phyloP scores from a whole-genome alignment of 1,284 basidiomycete genomes.

The Mrakiaceae sp. region DNA sequence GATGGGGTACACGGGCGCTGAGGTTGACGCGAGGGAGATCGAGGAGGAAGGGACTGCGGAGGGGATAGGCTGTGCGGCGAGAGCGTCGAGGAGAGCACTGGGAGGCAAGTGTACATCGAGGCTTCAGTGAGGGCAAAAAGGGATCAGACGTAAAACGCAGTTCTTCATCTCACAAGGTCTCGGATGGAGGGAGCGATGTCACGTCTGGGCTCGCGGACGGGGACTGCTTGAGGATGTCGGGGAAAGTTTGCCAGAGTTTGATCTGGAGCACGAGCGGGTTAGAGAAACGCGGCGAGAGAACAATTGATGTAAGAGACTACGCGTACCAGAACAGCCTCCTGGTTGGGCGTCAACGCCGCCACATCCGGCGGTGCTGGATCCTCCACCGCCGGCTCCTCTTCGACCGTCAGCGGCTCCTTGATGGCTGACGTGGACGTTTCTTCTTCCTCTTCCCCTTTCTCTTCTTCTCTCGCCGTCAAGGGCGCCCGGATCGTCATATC shows the following conservation, averaged over 20 bases:
- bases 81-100: not conserved
- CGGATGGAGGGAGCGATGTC: not conserved
- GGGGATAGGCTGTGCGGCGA: constrained; percentile 1
- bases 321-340: not conserved
- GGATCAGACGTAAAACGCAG: not conserved
- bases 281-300: too few species aligned
- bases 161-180: not conserved
- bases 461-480: not conserved
- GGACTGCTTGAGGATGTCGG: constrained; percentile 6
- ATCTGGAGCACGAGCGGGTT: not conserved
- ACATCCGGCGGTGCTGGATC: not conserved
- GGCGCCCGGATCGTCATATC: not conserved
- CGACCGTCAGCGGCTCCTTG: not conserved
- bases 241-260: constrained; percentile 6
- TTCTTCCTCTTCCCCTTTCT: not conserved
- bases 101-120: not conserved
- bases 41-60: constrained; percentile 1
- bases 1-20: not conserved
- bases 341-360: not conserved
- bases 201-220: not conserved
- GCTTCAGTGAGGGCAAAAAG: not conserved
- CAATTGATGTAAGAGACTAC: not conserved
- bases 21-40: constrained; percentile 3
- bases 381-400: not conserved
- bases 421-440: not conserved